Conservation (phyloP, 768 basidiomycete genomes). For the Rhizopogon vulgaris region DNA sequence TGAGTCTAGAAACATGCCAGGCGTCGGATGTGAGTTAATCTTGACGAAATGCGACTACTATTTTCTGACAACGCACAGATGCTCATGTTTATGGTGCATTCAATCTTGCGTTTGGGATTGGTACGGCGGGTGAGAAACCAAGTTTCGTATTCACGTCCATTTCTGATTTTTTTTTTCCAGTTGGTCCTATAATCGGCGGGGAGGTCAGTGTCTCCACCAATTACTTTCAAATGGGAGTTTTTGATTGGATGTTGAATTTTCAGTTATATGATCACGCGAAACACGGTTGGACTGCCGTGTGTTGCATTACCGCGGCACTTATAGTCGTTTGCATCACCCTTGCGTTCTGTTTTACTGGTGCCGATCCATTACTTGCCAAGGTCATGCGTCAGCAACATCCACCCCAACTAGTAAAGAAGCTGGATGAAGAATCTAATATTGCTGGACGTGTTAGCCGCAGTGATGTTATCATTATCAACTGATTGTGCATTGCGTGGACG, state of each 20-base stretch:
- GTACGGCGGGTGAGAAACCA: conserved; percentile 45
- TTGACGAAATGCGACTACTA: neutral
- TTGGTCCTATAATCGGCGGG: conserved; percentile 67
- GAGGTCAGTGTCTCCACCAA: conserved; percentile 36
- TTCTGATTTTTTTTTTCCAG: conserved; percentile 26
- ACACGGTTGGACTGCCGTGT: conserved; percentile 58
- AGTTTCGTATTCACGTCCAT: neutral
- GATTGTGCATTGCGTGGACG: neutral
- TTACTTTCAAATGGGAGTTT: neutral
- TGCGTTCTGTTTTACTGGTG: conserved; percentile 44
- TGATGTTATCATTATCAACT: neutral
- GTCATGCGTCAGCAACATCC: conserved; percentile 16
- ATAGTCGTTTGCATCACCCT: conserved; percentile 33
- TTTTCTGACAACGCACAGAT: conserved; percentile 33
- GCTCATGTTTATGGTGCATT: conserved; percentile 72
- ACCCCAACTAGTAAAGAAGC: neutral
- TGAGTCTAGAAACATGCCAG: conserved; percentile 48
- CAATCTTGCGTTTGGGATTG: conserved; percentile 65
- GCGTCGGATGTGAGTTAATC: conserved; percentile 56
- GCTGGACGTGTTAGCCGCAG: neutral
- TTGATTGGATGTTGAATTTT: conserved; percentile 2
- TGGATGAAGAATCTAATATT: neutral
- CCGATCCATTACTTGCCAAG: conserved; percentile 31
- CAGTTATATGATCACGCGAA: conserved; percentile 55
- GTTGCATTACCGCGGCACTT: conserved; percentile 40